Evolutionary conservation across 352 stramenopile species (phyloP).

Genomic region (Phytophthora cactorum): DNA sequence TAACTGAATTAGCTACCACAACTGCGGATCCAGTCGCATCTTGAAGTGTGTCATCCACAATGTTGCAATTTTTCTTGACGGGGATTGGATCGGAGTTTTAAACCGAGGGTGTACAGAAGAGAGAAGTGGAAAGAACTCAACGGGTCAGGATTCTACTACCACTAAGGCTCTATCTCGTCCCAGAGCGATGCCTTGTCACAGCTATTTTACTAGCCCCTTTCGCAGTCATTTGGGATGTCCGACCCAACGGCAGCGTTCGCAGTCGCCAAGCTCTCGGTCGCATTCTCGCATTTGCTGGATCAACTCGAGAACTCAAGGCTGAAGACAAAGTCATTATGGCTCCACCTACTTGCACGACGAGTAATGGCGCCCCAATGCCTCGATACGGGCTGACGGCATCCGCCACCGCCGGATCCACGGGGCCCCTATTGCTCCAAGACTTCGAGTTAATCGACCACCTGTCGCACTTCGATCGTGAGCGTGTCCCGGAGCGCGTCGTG

Average conservation of each 20-base stretch:
- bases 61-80: too few relatives aligned
- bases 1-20: too few relatives aligned
- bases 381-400: slow-evolving; percentile 34
- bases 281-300: slow-evolving; percentile 20
- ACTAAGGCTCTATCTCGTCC: neutral
- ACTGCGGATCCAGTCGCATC: too few relatives aligned
- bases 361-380: slow-evolving; percentile 38
- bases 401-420: slow-evolving; percentile 31
- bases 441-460: slow-evolving; percentile 46
- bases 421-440: slow-evolving; percentile 33
- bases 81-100: too few relatives aligned
- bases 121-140: neutral
- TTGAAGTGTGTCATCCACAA: too few relatives aligned
- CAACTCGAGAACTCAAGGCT: neutral
- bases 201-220: neutral
- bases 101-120: neutral
- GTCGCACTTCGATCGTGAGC: slow-evolving; percentile 43
- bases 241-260: neutral
- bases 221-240: neutral
- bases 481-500: slow-evolving; percentile 42
- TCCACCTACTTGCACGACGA: slow-evolving; percentile 32
- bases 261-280: neutral
- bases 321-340: slow-evolving; percentile 19
- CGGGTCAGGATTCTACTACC: neutral
- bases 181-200: neutral